Percentiles rank a stretch among this genome's conserved stretches.
Evolutionary conservation across 2,329 filamentous ascomycete genomes (phyloP).

Genomic region (Fusarium denticulatum): DNA sequence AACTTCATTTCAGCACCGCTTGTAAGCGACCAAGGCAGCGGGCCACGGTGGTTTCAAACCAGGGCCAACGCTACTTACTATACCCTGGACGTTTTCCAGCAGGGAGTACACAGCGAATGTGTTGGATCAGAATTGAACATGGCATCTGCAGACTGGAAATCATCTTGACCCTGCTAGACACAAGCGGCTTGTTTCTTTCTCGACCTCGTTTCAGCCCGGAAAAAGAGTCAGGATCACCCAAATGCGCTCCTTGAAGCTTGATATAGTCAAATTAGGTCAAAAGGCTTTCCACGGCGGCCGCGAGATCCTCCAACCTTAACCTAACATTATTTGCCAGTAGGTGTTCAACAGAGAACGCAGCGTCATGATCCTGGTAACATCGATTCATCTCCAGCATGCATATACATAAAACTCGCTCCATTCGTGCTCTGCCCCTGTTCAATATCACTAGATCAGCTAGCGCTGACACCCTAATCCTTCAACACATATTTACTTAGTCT

Average conservation of each 20-base stretch:
- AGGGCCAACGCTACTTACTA: no score
- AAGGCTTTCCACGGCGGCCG: no score
- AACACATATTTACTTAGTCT: not conserved
- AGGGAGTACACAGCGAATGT: not conserved
- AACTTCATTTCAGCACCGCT: not conserved
- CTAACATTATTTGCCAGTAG: not conserved
- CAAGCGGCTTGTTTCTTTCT: no score
- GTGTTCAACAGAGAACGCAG: not conserved
- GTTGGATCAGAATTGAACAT: not conserved
- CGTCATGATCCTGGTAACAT: accelerated
- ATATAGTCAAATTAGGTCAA: accelerated
- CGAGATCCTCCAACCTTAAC: not conserved
- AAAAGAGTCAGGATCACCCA: no score
- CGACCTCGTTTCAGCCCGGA: no score
- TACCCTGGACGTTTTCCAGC: accelerated
- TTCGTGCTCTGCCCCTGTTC: not conserved
- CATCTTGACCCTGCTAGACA: not conserved
- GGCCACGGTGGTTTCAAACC: accelerated
- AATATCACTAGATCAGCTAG: no score
- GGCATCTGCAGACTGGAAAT: accelerated
- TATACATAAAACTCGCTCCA: not conserved
- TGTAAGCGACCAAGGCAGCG: no score
- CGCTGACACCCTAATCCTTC: no score
- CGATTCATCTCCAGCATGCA: not conserved
- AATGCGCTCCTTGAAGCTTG: not conserved